phyloP scores from a whole-genome alignment of 805 yeast genomes.

The Jamesozyma piceae region DNA sequence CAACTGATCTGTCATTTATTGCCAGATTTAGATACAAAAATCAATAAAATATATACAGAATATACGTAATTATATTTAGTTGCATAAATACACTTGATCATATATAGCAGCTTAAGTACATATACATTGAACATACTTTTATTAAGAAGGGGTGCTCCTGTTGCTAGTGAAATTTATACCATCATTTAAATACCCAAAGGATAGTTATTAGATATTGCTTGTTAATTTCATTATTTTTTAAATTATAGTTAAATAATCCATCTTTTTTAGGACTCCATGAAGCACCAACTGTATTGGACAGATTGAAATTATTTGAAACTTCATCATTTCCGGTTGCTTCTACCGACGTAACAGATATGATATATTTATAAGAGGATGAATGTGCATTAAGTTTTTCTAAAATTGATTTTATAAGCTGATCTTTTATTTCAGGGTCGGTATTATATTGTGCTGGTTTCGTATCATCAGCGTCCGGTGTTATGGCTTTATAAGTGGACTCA shows the following conservation, averaged over 20 bases:
- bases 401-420: slow-evolving; percentile 27
- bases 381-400: slow-evolving; percentile 32
- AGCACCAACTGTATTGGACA: slow-evolving; percentile 40
- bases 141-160: neutral
- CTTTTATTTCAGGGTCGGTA: slow-evolving; percentile 2
- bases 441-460: neutral
- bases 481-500: slow-evolving; percentile 5
- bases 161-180: neutral
- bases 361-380: slow-evolving; percentile 48
- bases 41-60: neutral
- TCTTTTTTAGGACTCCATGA: slow-evolving; percentile 50
- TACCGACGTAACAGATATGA: slow-evolving; percentile 38
- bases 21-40: slow-evolving; percentile 4
- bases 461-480: neutral
- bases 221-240: slow-evolving; percentile 14
- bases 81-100: no score
- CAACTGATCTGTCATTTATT: slow-evolving; percentile 8
- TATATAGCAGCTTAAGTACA: no score
- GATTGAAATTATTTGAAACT: slow-evolving; percentile 9
- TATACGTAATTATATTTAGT: no score
- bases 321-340: slow-evolving; percentile 13
- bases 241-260: slow-evolving; percentile 37
- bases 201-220: slow-evolving; percentile 24
- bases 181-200: slow-evolving; percentile 26
- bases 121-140: no score